Evolutionary conservation across 805 yeast genomes (phyloP).

Genomic region (Zygotorulaspora sp.): DNA sequence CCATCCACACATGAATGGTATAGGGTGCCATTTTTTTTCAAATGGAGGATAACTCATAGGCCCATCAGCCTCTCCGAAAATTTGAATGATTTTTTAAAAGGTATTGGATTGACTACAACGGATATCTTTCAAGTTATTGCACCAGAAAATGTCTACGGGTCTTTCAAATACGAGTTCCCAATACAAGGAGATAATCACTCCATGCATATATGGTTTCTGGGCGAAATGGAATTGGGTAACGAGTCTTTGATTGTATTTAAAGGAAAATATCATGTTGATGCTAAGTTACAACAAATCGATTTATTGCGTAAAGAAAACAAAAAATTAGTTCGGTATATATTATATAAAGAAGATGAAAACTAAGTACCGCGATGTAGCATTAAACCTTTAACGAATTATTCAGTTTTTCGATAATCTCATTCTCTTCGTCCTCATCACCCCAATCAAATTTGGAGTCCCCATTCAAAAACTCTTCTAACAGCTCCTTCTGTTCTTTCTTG

Average conservation of each 20-base stretch:
- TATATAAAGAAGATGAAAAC: constrained; percentile 22
- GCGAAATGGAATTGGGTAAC: constrained; percentile 26
- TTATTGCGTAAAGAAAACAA: constrained; percentile 27
- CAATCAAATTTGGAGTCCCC: constrained; percentile 26
- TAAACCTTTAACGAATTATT: constrained; percentile 14
- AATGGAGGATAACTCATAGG: constrained; percentile 27
- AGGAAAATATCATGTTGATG: constrained; percentile 33
- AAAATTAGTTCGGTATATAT: constrained; percentile 27
- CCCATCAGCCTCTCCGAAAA: constrained; percentile 20
- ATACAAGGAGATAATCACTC: constrained; percentile 23
- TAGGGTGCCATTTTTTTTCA: constrained; percentile 21
- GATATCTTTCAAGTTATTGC: constrained; percentile 26
- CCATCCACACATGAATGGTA: constrained; percentile 24
- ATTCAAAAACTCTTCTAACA: constrained; percentile 29
- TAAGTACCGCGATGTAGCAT: constrained; percentile 3
- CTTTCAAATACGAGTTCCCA: constrained; percentile 31
- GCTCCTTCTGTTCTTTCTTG: constrained; percentile 27
- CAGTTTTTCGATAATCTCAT: constrained; percentile 21
- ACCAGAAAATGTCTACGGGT: constrained; percentile 25
- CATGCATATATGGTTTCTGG: constrained; percentile 31
- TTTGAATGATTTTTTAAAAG: constrained; percentile 15
- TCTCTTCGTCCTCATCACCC: constrained; percentile 33
- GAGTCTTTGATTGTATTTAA: constrained; percentile 26
- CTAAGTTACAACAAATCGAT: constrained; percentile 29
- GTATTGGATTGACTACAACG: constrained; percentile 23